Base-by-base conservation (phyloP, 257 asterid species). In the Mentha longifolia region DNA sequence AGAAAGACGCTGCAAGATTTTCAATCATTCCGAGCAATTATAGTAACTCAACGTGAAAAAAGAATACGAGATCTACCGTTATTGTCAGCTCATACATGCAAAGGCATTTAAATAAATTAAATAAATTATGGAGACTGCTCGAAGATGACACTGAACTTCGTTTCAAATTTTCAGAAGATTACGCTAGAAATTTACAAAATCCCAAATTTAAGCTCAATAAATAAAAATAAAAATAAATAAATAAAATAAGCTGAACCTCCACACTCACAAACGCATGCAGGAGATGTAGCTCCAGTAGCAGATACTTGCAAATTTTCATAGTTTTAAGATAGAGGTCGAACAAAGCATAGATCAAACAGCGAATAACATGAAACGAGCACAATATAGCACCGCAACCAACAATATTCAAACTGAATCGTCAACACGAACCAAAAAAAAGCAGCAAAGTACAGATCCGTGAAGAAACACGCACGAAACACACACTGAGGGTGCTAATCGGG, bases 341-440 rank as follows among this genome's bases (percentile, higher is more conserved):
- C 6, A 59, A 31, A 31, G 45, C n/a, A 6, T n/a, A 51, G 57
- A 73, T 55, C 61, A 65, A 56, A 30, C 43, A 60, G n/a, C 16
- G 47, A 57, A 20, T 6, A 14, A 31, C 8, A 45, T 22, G n/a
- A 12, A 45, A 19, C 28, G 9, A 31, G 14, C 42, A 30, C 49
- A 35, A 13, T 1, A 28, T 16, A 30, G 43, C 11, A 25, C 15
- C 17, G 10, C 43, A 61, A 50, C 16, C 10, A 45, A 54, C 61
- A 54, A 45, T 45, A 62, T 14, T 61, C 57, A 46, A 64, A 65
- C 76, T 61, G 43, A 60, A 49, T 2, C 60, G 10, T 28, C 41
- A 65, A 5, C 42, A 55, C 5, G 61, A 61, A 25, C 20, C 5
- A 6, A 17, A 33, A 68, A 46, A 3, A 17, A 66, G 9, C 35